phyloP scores from a whole-genome alignment of 305 asterid species.

The Withania somnifera region DNA sequence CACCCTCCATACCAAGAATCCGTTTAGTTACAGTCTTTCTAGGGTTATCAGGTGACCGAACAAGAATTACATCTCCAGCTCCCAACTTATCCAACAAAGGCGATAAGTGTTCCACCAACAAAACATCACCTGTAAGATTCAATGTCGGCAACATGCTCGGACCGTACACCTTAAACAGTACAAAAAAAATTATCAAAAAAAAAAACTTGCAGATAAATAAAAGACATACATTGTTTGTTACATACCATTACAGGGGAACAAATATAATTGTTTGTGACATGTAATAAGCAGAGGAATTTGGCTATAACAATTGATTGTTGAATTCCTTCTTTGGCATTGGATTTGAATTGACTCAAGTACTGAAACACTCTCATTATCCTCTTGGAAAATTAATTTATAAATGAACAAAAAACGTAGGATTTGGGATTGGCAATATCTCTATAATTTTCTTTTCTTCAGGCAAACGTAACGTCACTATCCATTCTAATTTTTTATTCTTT shows the following conservation, averaged over 20 bases:
- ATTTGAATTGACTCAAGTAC: slow-evolving; percentile 31
- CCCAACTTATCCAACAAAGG: slow-evolving; percentile 54
- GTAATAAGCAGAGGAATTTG: slow-evolving; percentile 58
- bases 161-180: slow-evolving; percentile 50
- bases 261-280: slow-evolving; percentile 54
- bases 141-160: slow-evolving; percentile 80
- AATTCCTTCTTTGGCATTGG: slow-evolving; percentile 42
- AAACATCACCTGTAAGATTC: slow-evolving; percentile 81
- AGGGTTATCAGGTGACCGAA: slow-evolving; percentile 71
- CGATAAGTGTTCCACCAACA: slow-evolving; percentile 66
- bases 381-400: neutral
- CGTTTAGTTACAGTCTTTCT: slow-evolving; percentile 70
- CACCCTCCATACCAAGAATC: slow-evolving; percentile 70
- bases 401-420: neutral
- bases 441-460: neutral
- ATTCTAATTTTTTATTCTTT: neutral
- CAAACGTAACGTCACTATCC: neutral
- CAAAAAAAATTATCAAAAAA: neutral
- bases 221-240: too few relatives aligned
- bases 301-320: slow-evolving; percentile 39
- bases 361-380: slow-evolving; percentile 37
- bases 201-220: neutral
- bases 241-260: slow-evolving; percentile 54
- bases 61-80: slow-evolving; percentile 65
- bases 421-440: neutral